Evolutionary conservation across 371 early-diverging fungal genomes (phyloP), one percentile per base, ranked within the genome.

Genomic region (Mucor indicus): DNA sequence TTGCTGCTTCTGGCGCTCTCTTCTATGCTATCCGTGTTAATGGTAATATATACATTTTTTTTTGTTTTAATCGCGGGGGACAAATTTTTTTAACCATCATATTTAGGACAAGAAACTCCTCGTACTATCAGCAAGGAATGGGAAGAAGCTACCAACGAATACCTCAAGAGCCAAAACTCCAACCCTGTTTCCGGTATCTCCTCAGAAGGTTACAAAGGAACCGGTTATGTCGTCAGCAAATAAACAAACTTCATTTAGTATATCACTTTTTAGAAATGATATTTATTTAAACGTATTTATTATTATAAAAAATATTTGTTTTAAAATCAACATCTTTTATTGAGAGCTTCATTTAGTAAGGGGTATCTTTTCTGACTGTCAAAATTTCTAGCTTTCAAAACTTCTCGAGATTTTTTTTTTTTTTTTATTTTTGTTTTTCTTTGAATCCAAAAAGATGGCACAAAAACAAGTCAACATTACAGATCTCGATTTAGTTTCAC

Each of bases 181-280:
- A 93, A 97, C 78, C 98, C 98, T 48, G 86, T 86, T 81, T 58
- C 75, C 46, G 95, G 95, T 78, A 73, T 87, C 37, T 87, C 94
- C 42, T 89, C 95, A 54, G 85, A 91, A 62, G 81, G 78, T 44
- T 89, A 89, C 80, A 80, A 83, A 72, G 91, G 90, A 69, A 77
- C 77, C 39, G 91, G 91, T 47, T 84, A 81, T 53, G 76, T 85
- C 55, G 60, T 51, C 57, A 61, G 51, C 50, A 46, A 57, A 50
- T 57, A 57, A 57, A 53, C 46, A 53, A 25, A 20, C n/a, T n/a
- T n/a, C n/a, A n/a, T n/a, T n/a, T n/a, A n/a, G n/a, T n/a, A n/a
- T n/a, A n/a, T n/a, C n/a, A n/a, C n/a, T n/a, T n/a, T n/a, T n/a
- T n/a, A n/a, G n/a, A n/a, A n/a, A n/a, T n/a, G n/a, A n/a, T n/a